Evolutionary conservation across 768 basidiomycete species (phyloP).

Genomic region (Chlorophyllum brunneum): DNA sequence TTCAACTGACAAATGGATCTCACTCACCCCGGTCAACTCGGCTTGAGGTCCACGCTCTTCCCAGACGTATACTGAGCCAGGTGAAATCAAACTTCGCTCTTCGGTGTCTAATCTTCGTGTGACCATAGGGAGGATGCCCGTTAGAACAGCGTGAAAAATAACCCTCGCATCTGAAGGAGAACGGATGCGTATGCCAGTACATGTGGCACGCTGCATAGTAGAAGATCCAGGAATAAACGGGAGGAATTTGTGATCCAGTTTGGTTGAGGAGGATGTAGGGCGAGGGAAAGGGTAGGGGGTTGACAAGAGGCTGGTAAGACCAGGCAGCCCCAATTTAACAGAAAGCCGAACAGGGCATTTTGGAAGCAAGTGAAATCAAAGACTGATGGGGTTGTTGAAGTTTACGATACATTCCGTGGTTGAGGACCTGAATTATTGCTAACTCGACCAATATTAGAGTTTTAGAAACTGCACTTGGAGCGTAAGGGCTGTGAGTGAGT

Average conservation of each 20-base stretch:
- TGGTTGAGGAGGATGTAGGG: slow-evolving; percentile 12
- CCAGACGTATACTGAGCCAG: slow-evolving; percentile 82
- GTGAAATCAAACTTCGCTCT: slow-evolving; percentile 65
- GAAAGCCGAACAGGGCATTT: slow-evolving; percentile 26
- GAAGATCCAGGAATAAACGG: slow-evolving; percentile 10
- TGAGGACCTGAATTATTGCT: slow-evolving; percentile 26
- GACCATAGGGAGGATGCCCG: slow-evolving; percentile 72
- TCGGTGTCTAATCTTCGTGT: slow-evolving; percentile 72
- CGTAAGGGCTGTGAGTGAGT: slow-evolving; percentile 30
- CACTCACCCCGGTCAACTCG: slow-evolving; percentile 66
- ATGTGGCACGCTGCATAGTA: slow-evolving; percentile 48
- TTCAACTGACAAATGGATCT: neutral
- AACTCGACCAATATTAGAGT: slow-evolving; percentile 40
- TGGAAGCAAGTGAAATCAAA: slow-evolving; percentile 30
- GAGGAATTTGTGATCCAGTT: slow-evolving; percentile 11
- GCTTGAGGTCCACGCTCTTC: slow-evolving; percentile 74
- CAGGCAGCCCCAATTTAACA: slow-evolving; percentile 27
- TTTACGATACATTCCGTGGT: slow-evolving; percentile 35
- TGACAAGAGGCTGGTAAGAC: slow-evolving; percentile 21
- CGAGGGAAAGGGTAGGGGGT: slow-evolving; percentile 18
- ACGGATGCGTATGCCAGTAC: slow-evolving; percentile 46
- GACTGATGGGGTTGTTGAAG: slow-evolving; percentile 36
- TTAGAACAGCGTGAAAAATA: slow-evolving; percentile 72
- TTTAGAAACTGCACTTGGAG: slow-evolving; percentile 43
- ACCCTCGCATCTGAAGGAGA: slow-evolving; percentile 50